Conservation (phyloP, 169 alveolate species). For the Cryptosporidium sp. region DNA sequence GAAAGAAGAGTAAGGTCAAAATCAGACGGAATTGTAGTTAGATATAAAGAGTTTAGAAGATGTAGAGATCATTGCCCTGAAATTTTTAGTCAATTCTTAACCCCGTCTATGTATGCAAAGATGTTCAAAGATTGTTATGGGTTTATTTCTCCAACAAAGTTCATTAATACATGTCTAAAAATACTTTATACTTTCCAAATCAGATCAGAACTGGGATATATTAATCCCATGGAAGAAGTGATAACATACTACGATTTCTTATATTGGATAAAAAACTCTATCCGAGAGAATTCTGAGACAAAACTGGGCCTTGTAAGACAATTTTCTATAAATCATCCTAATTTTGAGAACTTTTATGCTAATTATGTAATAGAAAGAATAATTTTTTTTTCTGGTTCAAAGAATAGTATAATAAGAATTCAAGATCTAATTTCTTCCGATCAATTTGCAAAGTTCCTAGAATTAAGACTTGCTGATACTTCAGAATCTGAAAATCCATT, state of each 20-base stretch:
- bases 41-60: slow-evolving; percentile 71
- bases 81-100: slow-evolving; percentile 51
- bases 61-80: slow-evolving; percentile 42
- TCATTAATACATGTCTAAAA: slow-evolving; percentile 58
- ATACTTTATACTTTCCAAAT: slow-evolving; percentile 55
- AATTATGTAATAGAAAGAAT: slow-evolving; percentile 55
- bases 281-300: slow-evolving; percentile 19
- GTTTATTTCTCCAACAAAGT: slow-evolving; percentile 66
- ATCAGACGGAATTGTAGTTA: slow-evolving; percentile 56
- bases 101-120: slow-evolving; percentile 64
- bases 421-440: slow-evolving; percentile 62
- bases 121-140: slow-evolving; percentile 70
- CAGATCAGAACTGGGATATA: slow-evolving; percentile 46
- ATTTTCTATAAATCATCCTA: slow-evolving; percentile 11
- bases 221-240: slow-evolving; percentile 50
- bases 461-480: slow-evolving; percentile 18
- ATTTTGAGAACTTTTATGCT: slow-evolving; percentile 35
- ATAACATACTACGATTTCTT: slow-evolving; percentile 34
- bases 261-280: slow-evolving; percentile 37
- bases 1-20: slow-evolving; percentile 72
- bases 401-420: slow-evolving; percentile 30
- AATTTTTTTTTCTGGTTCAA: slow-evolving; percentile 53
- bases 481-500: slow-evolving; percentile 48
- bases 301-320: slow-evolving; percentile 31
- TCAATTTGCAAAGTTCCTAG: slow-evolving; percentile 53